Percentiles rank a stretch among this genome's conserved stretches.
Conservation (phyloP, 73 alveolate species). For the Paraurostyla sp. region DNA sequence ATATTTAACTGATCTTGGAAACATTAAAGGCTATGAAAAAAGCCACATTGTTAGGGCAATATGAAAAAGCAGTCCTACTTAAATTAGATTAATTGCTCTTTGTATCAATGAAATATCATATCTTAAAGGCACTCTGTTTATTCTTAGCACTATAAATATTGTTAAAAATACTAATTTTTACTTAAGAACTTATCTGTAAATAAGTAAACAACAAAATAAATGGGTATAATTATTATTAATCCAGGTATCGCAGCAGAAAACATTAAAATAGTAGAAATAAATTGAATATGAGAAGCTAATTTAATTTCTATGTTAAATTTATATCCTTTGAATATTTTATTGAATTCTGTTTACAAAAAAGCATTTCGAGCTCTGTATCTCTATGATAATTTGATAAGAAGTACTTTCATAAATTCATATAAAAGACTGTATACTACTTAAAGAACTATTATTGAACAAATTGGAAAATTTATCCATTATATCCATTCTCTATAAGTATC, state of each 20-base stretch:
- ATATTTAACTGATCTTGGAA: background rate
- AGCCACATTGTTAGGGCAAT: background rate
- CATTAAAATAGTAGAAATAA: background rate
- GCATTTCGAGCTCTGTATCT: background rate
- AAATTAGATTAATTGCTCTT: background rate
- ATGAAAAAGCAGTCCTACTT: background rate
- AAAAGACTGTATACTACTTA: background rate
- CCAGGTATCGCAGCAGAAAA: conserved; percentile 22
- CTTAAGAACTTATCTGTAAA: background rate
- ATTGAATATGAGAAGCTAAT: background rate
- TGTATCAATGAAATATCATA: background rate
- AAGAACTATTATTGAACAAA: conserved; percentile 8
- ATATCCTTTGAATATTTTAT: background rate
- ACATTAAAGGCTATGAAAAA: background rate
- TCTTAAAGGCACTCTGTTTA: background rate
- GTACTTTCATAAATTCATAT: background rate
- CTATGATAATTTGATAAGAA: background rate
- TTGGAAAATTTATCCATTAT: conserved; percentile 26
- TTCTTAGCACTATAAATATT: background rate
- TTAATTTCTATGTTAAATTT: background rate
- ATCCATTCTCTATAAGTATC: conserved; percentile 14
- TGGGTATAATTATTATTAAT: background rate
- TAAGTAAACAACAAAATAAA: background rate
- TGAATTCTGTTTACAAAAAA: background rate
- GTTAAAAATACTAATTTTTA: background rate